phyloP scores from a whole-genome alignment of 257 asterid genomes.

The Voacanga thouarsii region DNA sequence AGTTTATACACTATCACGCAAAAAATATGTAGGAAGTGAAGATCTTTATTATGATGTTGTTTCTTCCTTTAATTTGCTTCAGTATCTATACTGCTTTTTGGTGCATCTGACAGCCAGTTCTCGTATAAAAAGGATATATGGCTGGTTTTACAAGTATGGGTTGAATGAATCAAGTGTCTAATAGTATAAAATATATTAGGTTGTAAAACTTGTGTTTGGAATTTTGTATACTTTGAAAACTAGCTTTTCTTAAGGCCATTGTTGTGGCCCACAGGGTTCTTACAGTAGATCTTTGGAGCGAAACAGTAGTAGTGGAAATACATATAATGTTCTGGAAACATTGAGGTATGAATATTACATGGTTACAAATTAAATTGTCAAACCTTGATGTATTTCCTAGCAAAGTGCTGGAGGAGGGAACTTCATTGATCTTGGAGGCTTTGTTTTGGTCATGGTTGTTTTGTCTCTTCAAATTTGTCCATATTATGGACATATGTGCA shows the following conservation, averaged over 20 bases:
- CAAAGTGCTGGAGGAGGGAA: background rate
- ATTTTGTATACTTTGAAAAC: too few relatives aligned
- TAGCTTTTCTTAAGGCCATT: too few relatives aligned
- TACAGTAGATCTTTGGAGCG: too few relatives aligned
- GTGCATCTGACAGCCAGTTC: background rate
- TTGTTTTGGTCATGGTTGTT: background rate
- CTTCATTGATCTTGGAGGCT: background rate
- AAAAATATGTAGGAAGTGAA: background rate
- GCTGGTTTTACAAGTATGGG: background rate
- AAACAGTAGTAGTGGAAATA: too few relatives aligned
- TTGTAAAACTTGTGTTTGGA: too few relatives aligned
- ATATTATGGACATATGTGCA: background rate
- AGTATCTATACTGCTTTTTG: background rate
- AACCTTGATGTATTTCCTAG: too few relatives aligned
- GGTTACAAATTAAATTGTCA: too few relatives aligned
- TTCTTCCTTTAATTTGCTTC: background rate
- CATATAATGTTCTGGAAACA: too few relatives aligned
- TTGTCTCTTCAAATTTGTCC: background rate
- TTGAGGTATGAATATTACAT: too few relatives aligned
- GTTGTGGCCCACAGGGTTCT: too few relatives aligned
- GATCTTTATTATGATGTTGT: background rate
- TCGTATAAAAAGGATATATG: background rate
- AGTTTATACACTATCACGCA: background rate
- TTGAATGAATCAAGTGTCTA: background rate
- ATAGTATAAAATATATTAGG: too few relatives aligned